phyloP scores from a whole-genome alignment of 1,284 basidiomycete genomes.

The Cutaneotrichosporon cutaneum region DNA sequence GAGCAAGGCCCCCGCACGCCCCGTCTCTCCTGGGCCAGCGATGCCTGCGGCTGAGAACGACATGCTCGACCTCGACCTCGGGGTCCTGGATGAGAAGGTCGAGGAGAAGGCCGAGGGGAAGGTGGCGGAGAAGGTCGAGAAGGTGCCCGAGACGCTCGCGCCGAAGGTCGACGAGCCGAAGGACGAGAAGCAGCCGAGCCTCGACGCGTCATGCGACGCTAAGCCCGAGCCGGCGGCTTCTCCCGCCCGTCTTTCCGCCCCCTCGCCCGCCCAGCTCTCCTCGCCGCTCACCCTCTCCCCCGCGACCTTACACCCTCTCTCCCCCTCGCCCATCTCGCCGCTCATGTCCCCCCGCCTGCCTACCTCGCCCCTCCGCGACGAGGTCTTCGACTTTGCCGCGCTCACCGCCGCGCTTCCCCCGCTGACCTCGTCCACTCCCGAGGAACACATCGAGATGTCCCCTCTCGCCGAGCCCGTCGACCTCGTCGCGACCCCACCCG shows the following conservation, averaged over 20 bases:
- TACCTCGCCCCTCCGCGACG: background rate
- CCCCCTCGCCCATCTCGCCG: background rate
- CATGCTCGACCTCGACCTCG: slow-evolving; percentile 20
- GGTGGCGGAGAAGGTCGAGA: background rate
- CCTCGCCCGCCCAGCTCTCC: background rate
- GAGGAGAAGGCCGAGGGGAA: background rate
- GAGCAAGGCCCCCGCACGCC: background rate
- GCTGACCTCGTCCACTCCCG: background rate
- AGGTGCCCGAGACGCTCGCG: background rate
- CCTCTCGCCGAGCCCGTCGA: background rate
- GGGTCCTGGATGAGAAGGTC: slow-evolving; percentile 12
- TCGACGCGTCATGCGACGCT: background rate
- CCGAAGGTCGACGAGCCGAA: background rate
- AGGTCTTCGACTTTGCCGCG: background rate
- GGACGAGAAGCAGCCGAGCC: background rate
- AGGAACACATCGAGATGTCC: background rate
- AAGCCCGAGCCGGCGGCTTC: background rate
- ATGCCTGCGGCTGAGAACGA: slow-evolving; percentile 9
- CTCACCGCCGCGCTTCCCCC: background rate
- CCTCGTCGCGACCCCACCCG: background rate
- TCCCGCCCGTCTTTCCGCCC: background rate
- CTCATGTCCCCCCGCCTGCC: background rate
- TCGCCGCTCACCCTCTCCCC: background rate
- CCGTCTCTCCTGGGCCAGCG: slow-evolving; percentile 7
- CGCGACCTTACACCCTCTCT: background rate